Conservation (phyloP, 2,329 filamentous ascomycete species). For the Mollisiaceae sp. region DNA sequence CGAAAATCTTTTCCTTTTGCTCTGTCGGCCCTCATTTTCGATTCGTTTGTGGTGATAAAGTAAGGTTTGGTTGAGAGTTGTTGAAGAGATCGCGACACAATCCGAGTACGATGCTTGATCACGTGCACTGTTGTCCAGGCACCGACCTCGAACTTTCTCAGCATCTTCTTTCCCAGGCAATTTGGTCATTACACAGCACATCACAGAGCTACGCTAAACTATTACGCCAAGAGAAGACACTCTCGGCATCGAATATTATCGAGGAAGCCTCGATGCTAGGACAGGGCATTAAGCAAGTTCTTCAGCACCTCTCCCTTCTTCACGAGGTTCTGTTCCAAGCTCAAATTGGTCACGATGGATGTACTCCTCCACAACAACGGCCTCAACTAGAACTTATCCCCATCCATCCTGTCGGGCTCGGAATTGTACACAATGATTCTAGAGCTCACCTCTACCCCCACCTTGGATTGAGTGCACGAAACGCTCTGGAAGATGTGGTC, state of each 20-base stretch:
- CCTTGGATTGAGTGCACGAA: background rate
- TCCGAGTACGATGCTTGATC: slow-evolving; percentile 1
- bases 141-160: slow-evolving; percentile 9
- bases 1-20: background rate
- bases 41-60: background rate
- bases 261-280: background rate
- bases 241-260: background rate
- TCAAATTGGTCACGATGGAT: background rate
- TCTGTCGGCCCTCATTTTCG: background rate
- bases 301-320: slow-evolving; percentile 1
- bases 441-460: background rate
- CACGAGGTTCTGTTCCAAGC: slow-evolving; percentile 5
- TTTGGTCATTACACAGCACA: slow-evolving; percentile 1
- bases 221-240: background rate
- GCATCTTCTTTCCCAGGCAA: slow-evolving; percentile 14
- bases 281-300: background rate
- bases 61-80: background rate
- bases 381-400: background rate
- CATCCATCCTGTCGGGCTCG: background rate
- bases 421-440: background rate
- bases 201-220: background rate
- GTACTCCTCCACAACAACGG: background rate
- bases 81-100: background rate
- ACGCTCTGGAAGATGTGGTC: background rate
- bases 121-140: background rate